Evolutionary conservation across 257 asterid species (phyloP).

Genomic region (Scutellaria baicalensis): DNA sequence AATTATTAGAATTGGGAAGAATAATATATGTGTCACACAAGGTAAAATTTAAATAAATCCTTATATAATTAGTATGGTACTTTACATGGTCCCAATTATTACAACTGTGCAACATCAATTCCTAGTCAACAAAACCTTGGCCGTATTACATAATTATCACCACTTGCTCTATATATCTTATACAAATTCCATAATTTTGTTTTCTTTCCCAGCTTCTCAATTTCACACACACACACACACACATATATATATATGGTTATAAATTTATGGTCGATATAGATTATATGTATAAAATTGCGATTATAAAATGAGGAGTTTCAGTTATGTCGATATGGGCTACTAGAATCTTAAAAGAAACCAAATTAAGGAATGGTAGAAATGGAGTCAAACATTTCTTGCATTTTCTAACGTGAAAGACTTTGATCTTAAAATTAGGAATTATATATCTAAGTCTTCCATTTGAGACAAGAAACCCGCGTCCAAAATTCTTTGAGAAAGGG

Average conservation of each 20-base stretch:
- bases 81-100: constrained; percentile 13
- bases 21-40: constrained; percentile 50
- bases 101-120: constrained; percentile 2
- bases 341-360: no score
- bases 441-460: constrained; percentile 9
- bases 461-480: constrained; percentile 7
- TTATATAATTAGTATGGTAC: no score
- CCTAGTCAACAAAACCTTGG: constrained; percentile 58
- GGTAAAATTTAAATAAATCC: neutral
- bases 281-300: no score
- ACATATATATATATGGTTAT: neutral
- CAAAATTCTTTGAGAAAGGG: constrained; percentile 1
- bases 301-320: no score
- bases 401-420: constrained; percentile 13
- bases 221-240: no score
- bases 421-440: neutral
- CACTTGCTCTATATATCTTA: constrained; percentile 1
- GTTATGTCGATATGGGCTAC: no score
- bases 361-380: no score
- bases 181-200: constrained; percentile 4
- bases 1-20: no score
- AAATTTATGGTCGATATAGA: no score
- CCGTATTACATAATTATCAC: constrained; percentile 12
- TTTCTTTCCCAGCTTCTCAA: neutral
- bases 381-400: neutral